Evolutionary conservation across 1,139 yeast genomes (phyloP), one percentile per base, ranked within the genome.

Genomic region (Pichia kudriavzevii): DNA sequence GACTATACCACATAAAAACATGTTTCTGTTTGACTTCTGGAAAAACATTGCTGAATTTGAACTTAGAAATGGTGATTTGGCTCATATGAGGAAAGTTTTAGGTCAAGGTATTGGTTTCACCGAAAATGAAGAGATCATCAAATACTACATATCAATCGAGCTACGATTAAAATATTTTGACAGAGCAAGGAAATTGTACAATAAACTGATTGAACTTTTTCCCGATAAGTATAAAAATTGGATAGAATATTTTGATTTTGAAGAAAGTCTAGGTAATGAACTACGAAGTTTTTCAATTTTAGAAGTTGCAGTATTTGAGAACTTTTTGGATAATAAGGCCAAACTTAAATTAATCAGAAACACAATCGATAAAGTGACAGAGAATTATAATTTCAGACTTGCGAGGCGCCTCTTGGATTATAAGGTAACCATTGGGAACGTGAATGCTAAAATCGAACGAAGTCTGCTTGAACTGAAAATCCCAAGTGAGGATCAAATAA

Each of bases 1-100:
- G 17, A 38, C 64, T 1, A 63, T 82, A 14, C 85, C 93, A 0
- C 77, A 76, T 43, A 60, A 66, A 33, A 38, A 47, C 3, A 76
- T 84, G 46, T 72, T 84, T 0, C 81, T 83, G 52, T 77, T 78
- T 5, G 81, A 82, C 43, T 51, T 81, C 3, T 88, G 96, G 96
- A 66, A 75, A 4, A 58, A 68, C 41, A 78, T 59, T 55, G 79
- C 87, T 4, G 71, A 83, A 39, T 87, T 81, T 60, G 93, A 84
- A 54, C 58, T 87, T 5, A 66, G 97, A 25, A 75, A 76, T 26
- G 50, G 50, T 14, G 50, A 63, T 26, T 40, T 83, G 8, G 23
- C 56, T 0, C 55, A 56, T 7, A 87, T 91, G 3, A 65, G 97
- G 23, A 80, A 76, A 53, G 60, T 81, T 1, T 57, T 87, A 16